Conservation (phyloP, 208 protist species). For the Trypanosoma brucei region DNA sequence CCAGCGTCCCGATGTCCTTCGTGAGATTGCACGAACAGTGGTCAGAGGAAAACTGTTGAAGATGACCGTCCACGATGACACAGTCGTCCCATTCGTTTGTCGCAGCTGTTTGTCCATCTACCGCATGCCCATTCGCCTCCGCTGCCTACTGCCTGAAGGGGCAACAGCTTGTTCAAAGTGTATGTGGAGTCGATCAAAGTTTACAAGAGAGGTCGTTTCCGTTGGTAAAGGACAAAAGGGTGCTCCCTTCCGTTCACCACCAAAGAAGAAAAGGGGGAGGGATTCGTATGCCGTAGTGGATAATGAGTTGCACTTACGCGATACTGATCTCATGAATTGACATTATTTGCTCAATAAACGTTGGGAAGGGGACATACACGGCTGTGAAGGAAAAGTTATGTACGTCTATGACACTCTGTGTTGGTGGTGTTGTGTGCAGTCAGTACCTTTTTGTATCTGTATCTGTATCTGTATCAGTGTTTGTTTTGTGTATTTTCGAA, state of each 20-base stretch:
- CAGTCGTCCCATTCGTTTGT: slow-evolving; percentile 66
- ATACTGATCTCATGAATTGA: slow-evolving; percentile 43
- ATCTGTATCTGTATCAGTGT: too few species aligned
- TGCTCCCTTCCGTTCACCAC: background rate
- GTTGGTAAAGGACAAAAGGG: slow-evolving; percentile 7
- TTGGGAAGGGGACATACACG: background rate
- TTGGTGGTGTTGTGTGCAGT: too few species aligned
- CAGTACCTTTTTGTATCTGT: too few species aligned
- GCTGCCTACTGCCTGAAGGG: slow-evolving; percentile 44
- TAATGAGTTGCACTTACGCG: slow-evolving; percentile 38
- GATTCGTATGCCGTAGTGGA: slow-evolving; percentile 7
- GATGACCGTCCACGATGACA: slow-evolving; percentile 56
- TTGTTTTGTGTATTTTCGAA: too few species aligned
- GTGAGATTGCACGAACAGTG: slow-evolving; percentile 55
- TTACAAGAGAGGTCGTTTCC: slow-evolving; percentile 23
- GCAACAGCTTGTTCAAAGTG: slow-evolving; percentile 72
- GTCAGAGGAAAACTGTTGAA: slow-evolving; percentile 32
- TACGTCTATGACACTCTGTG: too few species aligned
- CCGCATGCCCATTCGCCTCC: slow-evolving; percentile 56
- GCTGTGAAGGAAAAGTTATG: background rate
- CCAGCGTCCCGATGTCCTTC: slow-evolving; percentile 67
- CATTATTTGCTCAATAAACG: background rate
- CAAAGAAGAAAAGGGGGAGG: background rate
- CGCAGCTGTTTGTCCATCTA: slow-evolving; percentile 60
- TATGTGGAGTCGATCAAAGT: slow-evolving; percentile 26